Base-by-base conservation (phyloP, 192 early-diverging fungal genomes). In the Chytriomyces sp. region DNA sequence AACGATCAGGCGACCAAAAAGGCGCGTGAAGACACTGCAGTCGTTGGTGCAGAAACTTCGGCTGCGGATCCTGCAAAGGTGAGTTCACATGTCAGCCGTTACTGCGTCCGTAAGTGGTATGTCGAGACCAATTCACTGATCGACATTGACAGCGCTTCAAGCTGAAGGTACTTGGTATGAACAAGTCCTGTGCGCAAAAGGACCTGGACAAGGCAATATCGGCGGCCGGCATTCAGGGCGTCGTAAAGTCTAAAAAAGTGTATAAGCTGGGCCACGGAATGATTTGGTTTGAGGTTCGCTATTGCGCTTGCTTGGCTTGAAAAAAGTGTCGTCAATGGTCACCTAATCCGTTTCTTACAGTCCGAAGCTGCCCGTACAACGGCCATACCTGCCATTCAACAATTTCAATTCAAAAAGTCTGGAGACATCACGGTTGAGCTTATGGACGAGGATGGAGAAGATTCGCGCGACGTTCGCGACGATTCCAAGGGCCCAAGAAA, bases 181-280 rank as follows among this genome's bases (percentile, higher is more conserved):
- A 39, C 62, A 74, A 74, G 40, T 22, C 36, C 34, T 22, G 39
- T 5, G 55, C 54, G 8, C 36, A 64, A 26, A 65, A 66, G 54
- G 73, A 74, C 39, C n/a, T 74, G 19, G 59, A 74, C 19, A 66
- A 64, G 52, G 62, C 63, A 2, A 37, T 74, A 22, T 37, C 8
- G 6, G 73, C 49, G 10, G 32, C 30, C n/a, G 65, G 28, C 19
- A 25, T 64, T 10, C 6, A 55, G 25, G 73, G 62, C 34, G 17
- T 66, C 55, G 59, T 54, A 6, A 74, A 74, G 54, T 12, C 22
- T 38, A 74, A 74, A 56, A 74, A 74, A 37, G 73, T 74, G 5
- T 53, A 58, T 64, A 66, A 66, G 10, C 28, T 73, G 33, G 26
- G 32, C 10, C 10, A 37, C 31, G 73, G 31, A 5, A 32, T 28